Evolutionary conservation across 371 early-diverging fungal genomes (phyloP).

Genomic region (Lichtheimia ramosa): DNA sequence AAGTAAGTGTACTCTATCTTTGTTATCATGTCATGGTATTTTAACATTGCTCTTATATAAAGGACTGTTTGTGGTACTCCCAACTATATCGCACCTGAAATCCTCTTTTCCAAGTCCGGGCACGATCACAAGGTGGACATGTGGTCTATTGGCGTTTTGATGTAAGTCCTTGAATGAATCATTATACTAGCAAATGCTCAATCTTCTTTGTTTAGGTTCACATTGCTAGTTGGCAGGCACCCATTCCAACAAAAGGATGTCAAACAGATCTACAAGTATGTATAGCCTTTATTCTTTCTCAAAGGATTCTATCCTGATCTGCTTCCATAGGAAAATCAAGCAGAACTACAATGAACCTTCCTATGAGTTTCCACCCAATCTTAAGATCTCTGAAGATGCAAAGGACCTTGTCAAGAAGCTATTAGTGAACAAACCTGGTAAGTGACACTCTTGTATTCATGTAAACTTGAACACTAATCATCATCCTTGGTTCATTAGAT

Average conservation of each 20-base stretch:
- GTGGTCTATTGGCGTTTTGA: slow-evolving; percentile 97
- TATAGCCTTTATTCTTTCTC: neutral
- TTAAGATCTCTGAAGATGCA: slow-evolving; percentile 69
- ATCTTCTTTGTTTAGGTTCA: slow-evolving; percentile 58
- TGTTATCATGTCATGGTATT: neutral
- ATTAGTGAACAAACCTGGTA: slow-evolving; percentile 80
- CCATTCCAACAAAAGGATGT: slow-evolving; percentile 94
- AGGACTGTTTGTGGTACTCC: slow-evolving; percentile 98
- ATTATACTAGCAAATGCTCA: slow-evolving; percentile 8
- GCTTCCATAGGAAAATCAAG: slow-evolving; percentile 24
- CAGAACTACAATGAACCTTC: slow-evolving; percentile 73
- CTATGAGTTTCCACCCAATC: slow-evolving; percentile 79
- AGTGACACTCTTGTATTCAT: neutral
- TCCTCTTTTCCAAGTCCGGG: slow-evolving; percentile 83
- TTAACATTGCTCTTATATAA: slow-evolving; percentile 1
- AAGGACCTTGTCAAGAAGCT: slow-evolving; percentile 77
- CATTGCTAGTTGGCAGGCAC: slow-evolving; percentile 91
- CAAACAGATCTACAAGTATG: slow-evolving; percentile 78
- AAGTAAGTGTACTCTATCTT: slow-evolving; percentile 56
- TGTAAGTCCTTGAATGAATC: slow-evolving; percentile 53
- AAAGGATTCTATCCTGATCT: neutral
- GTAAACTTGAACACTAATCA: neutral
- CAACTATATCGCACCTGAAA: slow-evolving; percentile 99
- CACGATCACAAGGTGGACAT: slow-evolving; percentile 98
- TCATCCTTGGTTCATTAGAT: slow-evolving; percentile 15